Evolutionary conservation across 1,284 basidiomycete genomes (phyloP).

Genomic region (Neolentinus lepideus): DNA sequence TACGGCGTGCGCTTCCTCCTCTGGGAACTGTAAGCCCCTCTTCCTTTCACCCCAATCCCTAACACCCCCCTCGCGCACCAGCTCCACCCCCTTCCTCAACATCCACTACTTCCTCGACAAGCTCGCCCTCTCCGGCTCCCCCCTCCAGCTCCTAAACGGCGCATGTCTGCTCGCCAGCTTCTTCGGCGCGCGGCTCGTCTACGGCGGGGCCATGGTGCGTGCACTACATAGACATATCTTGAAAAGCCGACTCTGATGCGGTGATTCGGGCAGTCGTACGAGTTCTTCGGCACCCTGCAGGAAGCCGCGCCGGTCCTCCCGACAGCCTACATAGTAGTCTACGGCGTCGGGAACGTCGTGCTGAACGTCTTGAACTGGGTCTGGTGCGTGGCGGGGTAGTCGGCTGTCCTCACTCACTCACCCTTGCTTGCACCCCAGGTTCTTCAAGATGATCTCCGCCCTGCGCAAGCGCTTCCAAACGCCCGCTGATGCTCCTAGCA

Average conservation of each 20-base stretch:
- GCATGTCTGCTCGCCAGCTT: conserved; percentile 53
- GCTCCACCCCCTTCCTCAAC: conserved; percentile 74
- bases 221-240: not conserved
- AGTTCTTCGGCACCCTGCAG: conserved; percentile 51
- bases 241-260: too few relatives aligned
- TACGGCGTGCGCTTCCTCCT: conserved; percentile 64
- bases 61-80: conserved; percentile 22
- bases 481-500: not conserved
- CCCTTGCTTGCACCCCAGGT: too few relatives aligned
- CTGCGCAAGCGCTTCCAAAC: conserved; percentile 44
- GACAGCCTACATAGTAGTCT: conserved; percentile 37
- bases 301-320: conserved; percentile 42
- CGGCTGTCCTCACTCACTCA: not conserved
- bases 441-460: conserved; percentile 58
- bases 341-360: conserved; percentile 47
- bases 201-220: conserved; percentile 57
- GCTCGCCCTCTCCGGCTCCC: conserved; percentile 58
- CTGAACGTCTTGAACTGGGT: conserved; percentile 64
- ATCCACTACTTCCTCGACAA: conserved; percentile 78
- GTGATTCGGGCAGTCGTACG: conserved; percentile 38
- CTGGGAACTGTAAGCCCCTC: conserved; percentile 58
- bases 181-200: conserved; percentile 55
- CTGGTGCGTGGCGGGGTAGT: too few relatives aligned
- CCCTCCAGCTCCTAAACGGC: conserved; percentile 60
- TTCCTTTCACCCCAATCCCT: conserved; percentile 2